Percentiles rank a stretch among this genome's conserved stretches.
phyloP scores from a whole-genome alignment of 805 yeast species.

The Saccharomycopsis sp. region DNA sequence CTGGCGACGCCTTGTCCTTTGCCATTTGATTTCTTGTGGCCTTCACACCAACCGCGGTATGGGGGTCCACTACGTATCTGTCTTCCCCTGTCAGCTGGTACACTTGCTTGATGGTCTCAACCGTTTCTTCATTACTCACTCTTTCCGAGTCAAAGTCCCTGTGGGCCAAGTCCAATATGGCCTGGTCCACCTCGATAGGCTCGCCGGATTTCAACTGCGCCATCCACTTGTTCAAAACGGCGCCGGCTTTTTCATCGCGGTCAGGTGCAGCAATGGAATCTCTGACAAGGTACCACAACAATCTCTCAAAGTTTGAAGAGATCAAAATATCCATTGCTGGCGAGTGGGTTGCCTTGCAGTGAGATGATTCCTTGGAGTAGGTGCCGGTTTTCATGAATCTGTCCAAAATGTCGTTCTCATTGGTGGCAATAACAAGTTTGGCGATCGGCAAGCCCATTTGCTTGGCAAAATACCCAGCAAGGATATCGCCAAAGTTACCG shows the following conservation, averaged over 20 bases:
- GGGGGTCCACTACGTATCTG: slow-evolving; percentile 88
- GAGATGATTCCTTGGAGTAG: slow-evolving; percentile 61
- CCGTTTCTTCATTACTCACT: slow-evolving; percentile 71
- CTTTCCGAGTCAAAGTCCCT: slow-evolving; percentile 67
- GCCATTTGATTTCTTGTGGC: slow-evolving; percentile 59
- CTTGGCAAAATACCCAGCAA: slow-evolving; percentile 92
- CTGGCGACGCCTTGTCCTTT: slow-evolving; percentile 34
- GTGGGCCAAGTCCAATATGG: slow-evolving; percentile 57
- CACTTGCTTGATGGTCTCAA: slow-evolving; percentile 62
- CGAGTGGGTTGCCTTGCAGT: slow-evolving; percentile 80
- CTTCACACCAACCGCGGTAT: slow-evolving; percentile 88
- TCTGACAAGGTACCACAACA: slow-evolving; percentile 87
- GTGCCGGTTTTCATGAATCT: slow-evolving; percentile 83
- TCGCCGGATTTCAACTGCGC: slow-evolving; percentile 65
- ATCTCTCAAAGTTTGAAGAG: slow-evolving; percentile 92
- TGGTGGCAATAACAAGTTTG: slow-evolving; percentile 85
- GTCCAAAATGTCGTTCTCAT: slow-evolving; percentile 89
- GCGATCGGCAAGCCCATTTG: slow-evolving; percentile 92
- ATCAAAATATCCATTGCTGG: slow-evolving; percentile 99
- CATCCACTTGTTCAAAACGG: slow-evolving; percentile 68
- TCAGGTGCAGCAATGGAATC: slow-evolving; percentile 47
- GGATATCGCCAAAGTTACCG: slow-evolving; percentile 96
- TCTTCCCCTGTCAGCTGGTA: slow-evolving; percentile 50
- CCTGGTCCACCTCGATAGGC: slow-evolving; percentile 58
- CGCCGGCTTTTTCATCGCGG: slow-evolving; percentile 65